A percentile compares a stretch with the other conserved stretches of the same genome.
Evolutionary conservation across 306 rosid genomes (phyloP).

Genomic region (Lablab purpureus): DNA sequence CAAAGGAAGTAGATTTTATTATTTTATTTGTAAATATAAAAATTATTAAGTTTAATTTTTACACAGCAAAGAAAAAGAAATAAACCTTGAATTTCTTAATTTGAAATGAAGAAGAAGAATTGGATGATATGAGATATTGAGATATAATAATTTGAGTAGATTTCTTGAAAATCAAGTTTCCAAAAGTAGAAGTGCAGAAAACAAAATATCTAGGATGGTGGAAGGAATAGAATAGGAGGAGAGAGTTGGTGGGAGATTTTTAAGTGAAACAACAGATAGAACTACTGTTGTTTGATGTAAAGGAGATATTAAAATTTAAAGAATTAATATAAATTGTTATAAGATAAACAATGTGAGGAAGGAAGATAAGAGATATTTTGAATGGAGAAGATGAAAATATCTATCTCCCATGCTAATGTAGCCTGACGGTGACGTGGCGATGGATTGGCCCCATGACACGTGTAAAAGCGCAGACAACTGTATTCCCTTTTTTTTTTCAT

Average conservation of each 20-base stretch:
- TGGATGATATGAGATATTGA: too few species aligned
- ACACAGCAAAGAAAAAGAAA: too few species aligned
- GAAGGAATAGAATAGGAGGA: not conserved
- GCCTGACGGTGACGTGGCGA: constrained; percentile 64
- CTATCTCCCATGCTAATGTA: constrained; percentile 33
- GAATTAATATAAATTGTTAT: not conserved
- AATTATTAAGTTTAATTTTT: too few species aligned
- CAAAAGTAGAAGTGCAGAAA: not conserved
- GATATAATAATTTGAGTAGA: too few species aligned
- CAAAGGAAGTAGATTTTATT: too few species aligned
- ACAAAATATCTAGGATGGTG: constrained; percentile 32
- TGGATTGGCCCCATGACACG: constrained; percentile 65
- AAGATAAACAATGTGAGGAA: constrained; percentile 14
- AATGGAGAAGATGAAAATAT: constrained; percentile 64
- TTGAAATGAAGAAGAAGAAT: too few species aligned
- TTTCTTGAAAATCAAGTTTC: not conserved
- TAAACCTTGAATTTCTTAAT: too few species aligned
- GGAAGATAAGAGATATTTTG: constrained; percentile 62
- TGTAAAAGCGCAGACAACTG: constrained; percentile 82
- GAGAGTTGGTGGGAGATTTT: not conserved
- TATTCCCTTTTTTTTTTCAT: constrained; percentile 53
- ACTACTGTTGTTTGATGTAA: not conserved
- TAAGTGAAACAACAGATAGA: not conserved
- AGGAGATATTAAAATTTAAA: not conserved
- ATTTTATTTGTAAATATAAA: too few species aligned